phyloP scores from a whole-genome alignment of 1,139 yeast species.

The Candida tunisiensis region DNA sequence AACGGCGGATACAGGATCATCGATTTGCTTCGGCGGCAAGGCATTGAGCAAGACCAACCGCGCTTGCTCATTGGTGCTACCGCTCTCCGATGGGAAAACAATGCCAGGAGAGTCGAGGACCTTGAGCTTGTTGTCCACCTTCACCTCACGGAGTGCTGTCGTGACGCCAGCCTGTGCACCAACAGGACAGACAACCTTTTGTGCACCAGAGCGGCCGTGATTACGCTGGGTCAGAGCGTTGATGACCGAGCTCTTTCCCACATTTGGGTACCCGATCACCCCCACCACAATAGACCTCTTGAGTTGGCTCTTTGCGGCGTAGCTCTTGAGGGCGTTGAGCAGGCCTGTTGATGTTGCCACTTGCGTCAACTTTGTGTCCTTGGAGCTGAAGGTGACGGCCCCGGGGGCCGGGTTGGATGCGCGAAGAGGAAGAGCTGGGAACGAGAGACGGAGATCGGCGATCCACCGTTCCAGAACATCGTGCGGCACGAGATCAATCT shows the following conservation, averaged over 20 bases:
- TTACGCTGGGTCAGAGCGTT: slow-evolving; percentile 67
- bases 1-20: slow-evolving; percentile 76
- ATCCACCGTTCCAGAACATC: slow-evolving; percentile 76
- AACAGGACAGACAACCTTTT: slow-evolving; percentile 71
- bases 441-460: slow-evolving; percentile 55
- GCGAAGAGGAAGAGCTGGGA: slow-evolving; percentile 80
- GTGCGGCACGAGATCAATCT: slow-evolving; percentile 84
- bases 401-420: slow-evolving; percentile 38
- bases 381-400: slow-evolving; percentile 57
- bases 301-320: slow-evolving; percentile 66
- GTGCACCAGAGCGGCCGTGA: slow-evolving; percentile 39
- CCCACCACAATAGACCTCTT: slow-evolving; percentile 92
- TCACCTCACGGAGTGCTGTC: slow-evolving; percentile 78
- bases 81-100: slow-evolving; percentile 68
- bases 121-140: slow-evolving; percentile 77
- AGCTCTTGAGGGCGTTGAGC: slow-evolving; percentile 69
- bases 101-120: slow-evolving; percentile 95
- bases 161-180: slow-evolving; percentile 98
- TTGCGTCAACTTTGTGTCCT: slow-evolving; percentile 34
- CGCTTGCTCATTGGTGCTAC: slow-evolving; percentile 60
- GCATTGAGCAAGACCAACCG: slow-evolving; percentile 81
- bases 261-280: slow-evolving; percentile 81
- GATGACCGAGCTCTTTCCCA: slow-evolving; percentile 89
- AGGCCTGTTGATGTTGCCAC: slow-evolving; percentile 58
- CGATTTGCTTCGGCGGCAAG: slow-evolving; percentile 71